Evolutionary conservation across 495 filamentous ascomycete species (phyloP).

Genomic region (Eremomyces bilateralis): DNA sequence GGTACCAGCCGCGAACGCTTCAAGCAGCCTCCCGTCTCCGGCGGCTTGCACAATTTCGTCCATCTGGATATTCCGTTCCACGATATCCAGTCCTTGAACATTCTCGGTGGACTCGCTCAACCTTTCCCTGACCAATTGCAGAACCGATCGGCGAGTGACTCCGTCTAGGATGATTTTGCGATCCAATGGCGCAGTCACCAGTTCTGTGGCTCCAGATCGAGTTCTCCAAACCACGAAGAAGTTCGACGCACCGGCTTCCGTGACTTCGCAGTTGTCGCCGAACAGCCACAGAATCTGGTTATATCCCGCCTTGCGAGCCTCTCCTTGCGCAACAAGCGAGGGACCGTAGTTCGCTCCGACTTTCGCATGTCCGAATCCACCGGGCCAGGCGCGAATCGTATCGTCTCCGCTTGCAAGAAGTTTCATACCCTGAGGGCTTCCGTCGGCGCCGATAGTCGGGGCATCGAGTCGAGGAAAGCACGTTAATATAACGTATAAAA

Average conservation of each 20-base stretch:
- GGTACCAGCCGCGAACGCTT: slow-evolving; percentile 74
- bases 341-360: slow-evolving; percentile 87
- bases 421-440: slow-evolving; percentile 34
- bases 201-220: slow-evolving; percentile 38
- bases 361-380: slow-evolving; percentile 77
- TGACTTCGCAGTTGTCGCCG: slow-evolving; percentile 49
- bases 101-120: slow-evolving; percentile 20
- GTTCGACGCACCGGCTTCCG: slow-evolving; percentile 80
- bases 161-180: slow-evolving; percentile 59
- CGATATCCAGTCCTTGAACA: slow-evolving; percentile 31
- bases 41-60: slow-evolving; percentile 50
- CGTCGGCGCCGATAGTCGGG: slow-evolving; percentile 3
- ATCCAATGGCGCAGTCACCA: slow-evolving; percentile 64
- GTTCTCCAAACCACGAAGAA: slow-evolving; percentile 75
- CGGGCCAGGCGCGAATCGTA: slow-evolving; percentile 75
- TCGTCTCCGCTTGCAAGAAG: slow-evolving; percentile 59
- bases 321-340: slow-evolving; percentile 46
- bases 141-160: slow-evolving; percentile 54
- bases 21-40: slow-evolving; percentile 54
- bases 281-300: slow-evolving; percentile 89
- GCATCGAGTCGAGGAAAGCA: slow-evolving; percentile 37
- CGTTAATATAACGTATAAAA: slow-evolving; percentile 60
- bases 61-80: slow-evolving; percentile 66
- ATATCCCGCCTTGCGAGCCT: slow-evolving; percentile 48
- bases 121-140: slow-evolving; percentile 47